A percentile compares a stretch with the other conserved stretches of the same genome.
phyloP scores from a whole-genome alignment of 352 stramenopile species.

The Phytophthora foliorum region DNA sequence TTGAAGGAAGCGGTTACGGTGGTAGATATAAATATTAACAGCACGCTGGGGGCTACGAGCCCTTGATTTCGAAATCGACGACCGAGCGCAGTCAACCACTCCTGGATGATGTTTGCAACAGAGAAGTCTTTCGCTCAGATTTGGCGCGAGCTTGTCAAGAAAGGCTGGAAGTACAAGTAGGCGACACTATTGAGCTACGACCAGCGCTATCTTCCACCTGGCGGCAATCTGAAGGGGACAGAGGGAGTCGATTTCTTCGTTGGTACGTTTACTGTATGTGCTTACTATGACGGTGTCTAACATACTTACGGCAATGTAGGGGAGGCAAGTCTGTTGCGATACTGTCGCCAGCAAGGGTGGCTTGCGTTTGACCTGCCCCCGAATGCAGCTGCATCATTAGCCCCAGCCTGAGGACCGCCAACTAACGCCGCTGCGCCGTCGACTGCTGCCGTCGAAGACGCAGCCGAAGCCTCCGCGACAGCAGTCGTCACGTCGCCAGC shows the following conservation, averaged over 20 bases:
- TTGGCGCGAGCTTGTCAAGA: conserved; percentile 5
- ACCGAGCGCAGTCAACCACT: conserved; percentile 2
- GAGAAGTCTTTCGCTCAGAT: conserved; percentile 7
- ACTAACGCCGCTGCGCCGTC: no score
- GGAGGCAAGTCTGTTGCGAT: not conserved
- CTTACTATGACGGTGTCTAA: no score
- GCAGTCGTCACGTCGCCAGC: no score
- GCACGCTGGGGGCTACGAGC: not conserved
- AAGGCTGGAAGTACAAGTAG: conserved; percentile 3
- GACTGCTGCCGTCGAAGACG: no score
- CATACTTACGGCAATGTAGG: no score
- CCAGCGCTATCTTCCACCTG: not conserved
- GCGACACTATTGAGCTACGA: conserved; percentile 1
- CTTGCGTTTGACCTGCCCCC: not conserved
- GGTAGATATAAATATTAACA: conserved; percentile 17
- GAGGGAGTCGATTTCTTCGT: conserved; percentile 8
- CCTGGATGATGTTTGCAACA: not conserved
- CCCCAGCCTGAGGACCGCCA: no score
- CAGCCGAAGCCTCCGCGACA: no score
- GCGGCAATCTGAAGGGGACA: not conserved
- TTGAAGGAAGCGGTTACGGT: conserved; percentile 3
- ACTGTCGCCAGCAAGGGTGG: not conserved
- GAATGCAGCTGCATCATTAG: not conserved
- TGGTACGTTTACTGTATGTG: no score
- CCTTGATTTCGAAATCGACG: conserved; percentile 10